Base-by-base conservation (phyloP, 257 asterid genomes). In the Petunia axillaris region DNA sequence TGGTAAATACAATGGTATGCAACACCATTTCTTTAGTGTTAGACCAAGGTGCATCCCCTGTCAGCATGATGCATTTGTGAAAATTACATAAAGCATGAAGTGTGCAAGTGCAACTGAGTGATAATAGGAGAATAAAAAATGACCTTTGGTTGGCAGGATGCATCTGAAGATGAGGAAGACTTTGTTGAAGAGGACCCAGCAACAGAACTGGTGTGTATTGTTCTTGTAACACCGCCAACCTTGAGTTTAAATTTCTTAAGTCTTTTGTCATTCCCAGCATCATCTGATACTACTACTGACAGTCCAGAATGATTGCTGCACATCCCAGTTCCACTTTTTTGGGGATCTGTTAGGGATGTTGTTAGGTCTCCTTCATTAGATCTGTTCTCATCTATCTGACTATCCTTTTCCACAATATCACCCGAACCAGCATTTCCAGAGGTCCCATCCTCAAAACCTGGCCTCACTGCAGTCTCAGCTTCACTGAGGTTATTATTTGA, bases 201-300 rank as follows among this genome's bases (percentile, higher is more conserved):
- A 82, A 83, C 82, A 65, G 90, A 83, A 77, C 77, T 87, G 13
- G 90, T 68, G 79, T 90, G 91, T 84, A 93, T 86, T 40, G 94
- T 90, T 80, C 83, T 93, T 4, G 95, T 89, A 76, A 91, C 94
- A 85, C 96, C 94, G 40, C 98, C 98, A 79, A 93, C 91, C 87
- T 93, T 93, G 81, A 93, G 98, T 84, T 86, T 91, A 14, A 93
- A 91, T 85, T 82, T 90, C 85, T 80, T 91, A 68, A 90, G 77
- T 88, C 86, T 91, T 67, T 78, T 90, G 50, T 80, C 86, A 60
- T 36, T 73, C 80, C 80, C 92, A 68, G 53, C 66, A 76, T 82
- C 94, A 82, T 84, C 90, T 73, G 86, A 83, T 82, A 83, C 75
- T 78, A 81, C 55, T 76, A 83, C 86, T 5, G 57, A 64, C 71